Conservation (phyloP, 1,284 basidiomycete species). For the Caloboletus firmus region DNA sequence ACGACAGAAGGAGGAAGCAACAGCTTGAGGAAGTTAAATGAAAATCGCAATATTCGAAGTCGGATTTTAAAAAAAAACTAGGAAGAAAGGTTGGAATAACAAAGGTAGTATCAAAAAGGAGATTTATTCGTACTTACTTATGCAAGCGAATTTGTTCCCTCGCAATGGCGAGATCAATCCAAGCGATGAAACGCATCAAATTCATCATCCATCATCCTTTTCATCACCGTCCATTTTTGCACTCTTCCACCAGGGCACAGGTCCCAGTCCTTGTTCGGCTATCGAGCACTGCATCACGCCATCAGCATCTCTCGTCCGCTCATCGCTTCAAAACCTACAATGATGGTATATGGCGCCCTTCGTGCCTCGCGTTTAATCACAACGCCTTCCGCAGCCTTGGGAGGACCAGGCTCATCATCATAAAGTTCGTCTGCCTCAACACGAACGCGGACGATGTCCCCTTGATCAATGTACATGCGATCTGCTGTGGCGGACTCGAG, state of each 20-base stretch:
- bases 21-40: background rate
- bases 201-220: slow-evolving; percentile 36
- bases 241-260: slow-evolving; percentile 68
- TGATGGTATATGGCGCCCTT: slow-evolving; percentile 72
- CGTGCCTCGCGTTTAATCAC: slow-evolving; percentile 52
- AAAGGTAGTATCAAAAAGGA: background rate
- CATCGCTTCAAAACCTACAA: slow-evolving; percentile 47
- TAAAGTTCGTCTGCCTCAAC: slow-evolving; percentile 88
- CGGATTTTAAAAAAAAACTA: background rate
- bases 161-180: background rate
- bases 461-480: slow-evolving; percentile 84
- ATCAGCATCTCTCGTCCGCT: background rate
- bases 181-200: background rate
- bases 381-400: slow-evolving; percentile 69
- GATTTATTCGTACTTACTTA: slow-evolving; percentile 2
- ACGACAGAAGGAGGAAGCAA: too few relatives aligned
- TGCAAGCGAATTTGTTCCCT: background rate
- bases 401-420: slow-evolving; percentile 88
- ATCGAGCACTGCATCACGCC: slow-evolving; percentile 69
- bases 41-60: background rate
- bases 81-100: background rate
- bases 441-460: slow-evolving; percentile 84
- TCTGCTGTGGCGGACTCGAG: slow-evolving; percentile 67
- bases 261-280: slow-evolving; percentile 86
- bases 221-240: slow-evolving; percentile 42